Evolutionary conservation across 2,329 filamentous ascomycete genomes (phyloP), one percentile per base, ranked within the genome.

Genomic region (Rhexocercosporidium sp.): DNA sequence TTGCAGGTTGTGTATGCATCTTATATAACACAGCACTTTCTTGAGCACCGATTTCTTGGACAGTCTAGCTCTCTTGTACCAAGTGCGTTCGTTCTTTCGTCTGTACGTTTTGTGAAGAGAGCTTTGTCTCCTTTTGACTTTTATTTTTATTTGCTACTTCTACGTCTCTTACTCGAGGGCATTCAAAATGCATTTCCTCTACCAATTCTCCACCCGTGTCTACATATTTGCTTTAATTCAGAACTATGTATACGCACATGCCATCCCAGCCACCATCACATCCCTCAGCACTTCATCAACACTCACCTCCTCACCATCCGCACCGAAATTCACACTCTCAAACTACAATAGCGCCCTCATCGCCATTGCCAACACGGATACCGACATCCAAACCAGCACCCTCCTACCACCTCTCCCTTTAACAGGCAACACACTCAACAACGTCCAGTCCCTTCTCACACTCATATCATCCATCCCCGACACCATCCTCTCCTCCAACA

Each of bases 401-500:
- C 47, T 53, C 9, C 51, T 64, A 9, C 62, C 62, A 11, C 20
- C 37, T 2, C 41, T 64, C 22, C 62, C 62, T 29, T 49, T 64
- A 25, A 27, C 16, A 11, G 49, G 49, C 9, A 44, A 57, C 62
- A 47, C 49, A 16, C 51, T 56, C 37, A n/a, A 37, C 12, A 29
- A 9, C 14, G 49, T 57, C 51, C n/a, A 41, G 14, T 44, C 62
- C 34, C 44, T 64, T 12, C 37, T 64, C 14, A 53, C 51, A 3
- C 63, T 65, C n/a, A 41, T 65, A 3, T 27, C 41, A 25, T 53
- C 44, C 27, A 39, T 60, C 18, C 63, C 56, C 16, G 54, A 59
- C 44, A 14, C 54, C n/a, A 39, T 65, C 29, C 34, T 65, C 63
- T 27, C 53, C 44, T 22, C 56, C 25, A 29, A 46, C 34, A 20